Conservation (phyloP, 441 rosid species). For the Flueggea neowawraea region DNA sequence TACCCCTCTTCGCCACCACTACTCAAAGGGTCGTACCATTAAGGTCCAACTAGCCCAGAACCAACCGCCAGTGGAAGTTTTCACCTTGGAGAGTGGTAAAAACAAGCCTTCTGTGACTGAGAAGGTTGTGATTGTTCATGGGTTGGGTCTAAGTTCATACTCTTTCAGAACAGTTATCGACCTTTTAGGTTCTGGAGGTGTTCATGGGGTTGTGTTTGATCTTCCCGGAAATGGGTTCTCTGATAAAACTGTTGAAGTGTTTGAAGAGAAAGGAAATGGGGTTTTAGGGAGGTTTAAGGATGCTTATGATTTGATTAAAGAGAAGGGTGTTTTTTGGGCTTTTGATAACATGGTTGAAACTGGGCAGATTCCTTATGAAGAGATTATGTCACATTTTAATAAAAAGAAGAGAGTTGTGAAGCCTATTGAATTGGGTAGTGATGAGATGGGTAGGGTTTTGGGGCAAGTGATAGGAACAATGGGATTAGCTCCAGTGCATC, state of each 20-base stretch:
- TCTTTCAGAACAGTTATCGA: constrained; percentile 48
- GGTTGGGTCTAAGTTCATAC: constrained; percentile 79
- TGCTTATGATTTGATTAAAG: constrained; percentile 64
- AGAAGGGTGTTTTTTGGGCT: constrained; percentile 92
- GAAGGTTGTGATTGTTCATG: constrained; percentile 69
- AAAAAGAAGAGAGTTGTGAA: constrained; percentile 39
- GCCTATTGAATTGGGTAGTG: constrained; percentile 58
- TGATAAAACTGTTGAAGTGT: constrained; percentile 58
- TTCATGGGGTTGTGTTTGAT: constrained; percentile 66
- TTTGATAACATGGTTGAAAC: constrained; percentile 94
- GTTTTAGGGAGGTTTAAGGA: constrained; percentile 53
- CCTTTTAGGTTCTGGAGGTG: constrained; percentile 58
- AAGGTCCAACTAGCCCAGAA: constrained; percentile 52
- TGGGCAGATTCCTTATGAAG: constrained; percentile 86
- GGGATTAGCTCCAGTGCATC: constrained; percentile 80
- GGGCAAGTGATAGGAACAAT: constrained; percentile 66
- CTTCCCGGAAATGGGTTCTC: constrained; percentile 96
- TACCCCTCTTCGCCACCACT: constrained; percentile 63
- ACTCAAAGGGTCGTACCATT: constrained; percentile 67
- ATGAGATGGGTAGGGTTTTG: constrained; percentile 69
- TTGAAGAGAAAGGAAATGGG: constrained; percentile 56
- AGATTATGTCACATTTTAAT: constrained; percentile 35
- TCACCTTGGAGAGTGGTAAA: constrained; percentile 46
- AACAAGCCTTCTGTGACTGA: constrained; percentile 26
- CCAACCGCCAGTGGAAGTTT: constrained; percentile 60